phyloP scores from a whole-genome alignment of 371 early-diverging fungal species.

The Blakeslea trispora region DNA sequence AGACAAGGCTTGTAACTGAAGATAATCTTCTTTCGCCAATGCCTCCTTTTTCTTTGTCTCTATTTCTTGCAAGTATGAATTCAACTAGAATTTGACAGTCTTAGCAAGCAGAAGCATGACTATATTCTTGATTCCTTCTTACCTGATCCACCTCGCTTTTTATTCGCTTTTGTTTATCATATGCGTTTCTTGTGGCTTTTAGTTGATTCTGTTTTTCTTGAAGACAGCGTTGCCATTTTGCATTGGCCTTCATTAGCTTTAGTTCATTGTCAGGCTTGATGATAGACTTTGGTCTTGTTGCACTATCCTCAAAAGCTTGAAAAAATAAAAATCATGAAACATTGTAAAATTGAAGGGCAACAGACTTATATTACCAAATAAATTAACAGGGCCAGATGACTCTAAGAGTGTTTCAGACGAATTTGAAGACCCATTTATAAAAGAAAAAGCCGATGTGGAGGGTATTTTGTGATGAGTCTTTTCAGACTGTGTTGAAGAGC shows the following conservation, averaged over 20 bases:
- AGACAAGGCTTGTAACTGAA: not conserved
- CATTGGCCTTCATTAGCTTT: not conserved
- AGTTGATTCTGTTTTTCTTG: not conserved
- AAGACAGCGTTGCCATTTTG: not conserved
- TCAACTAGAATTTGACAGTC: not conserved
- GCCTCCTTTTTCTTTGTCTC: not conserved
- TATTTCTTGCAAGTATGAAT: not conserved
- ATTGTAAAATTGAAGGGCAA: too few species aligned
- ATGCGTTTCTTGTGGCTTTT: not conserved
- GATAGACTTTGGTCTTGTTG: conserved; percentile 19
- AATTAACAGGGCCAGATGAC: too few species aligned
- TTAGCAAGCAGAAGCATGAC: too few species aligned
- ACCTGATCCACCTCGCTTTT: not conserved
- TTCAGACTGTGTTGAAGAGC: too few species aligned
- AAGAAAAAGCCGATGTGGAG: too few species aligned
- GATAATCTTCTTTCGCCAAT: not conserved
- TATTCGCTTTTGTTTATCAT: not conserved
- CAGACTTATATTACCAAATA: too few species aligned
- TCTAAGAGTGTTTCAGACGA: too few species aligned
- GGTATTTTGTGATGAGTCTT: too few species aligned
- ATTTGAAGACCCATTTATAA: too few species aligned
- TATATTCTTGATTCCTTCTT: too few species aligned
- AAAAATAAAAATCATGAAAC: conserved; percentile 9
- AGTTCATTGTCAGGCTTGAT: conserved; percentile 7
- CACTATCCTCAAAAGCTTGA: conserved; percentile 1